Conservation (phyloP, 1,139 yeast genomes). For the Geotrichum fermentans region DNA sequence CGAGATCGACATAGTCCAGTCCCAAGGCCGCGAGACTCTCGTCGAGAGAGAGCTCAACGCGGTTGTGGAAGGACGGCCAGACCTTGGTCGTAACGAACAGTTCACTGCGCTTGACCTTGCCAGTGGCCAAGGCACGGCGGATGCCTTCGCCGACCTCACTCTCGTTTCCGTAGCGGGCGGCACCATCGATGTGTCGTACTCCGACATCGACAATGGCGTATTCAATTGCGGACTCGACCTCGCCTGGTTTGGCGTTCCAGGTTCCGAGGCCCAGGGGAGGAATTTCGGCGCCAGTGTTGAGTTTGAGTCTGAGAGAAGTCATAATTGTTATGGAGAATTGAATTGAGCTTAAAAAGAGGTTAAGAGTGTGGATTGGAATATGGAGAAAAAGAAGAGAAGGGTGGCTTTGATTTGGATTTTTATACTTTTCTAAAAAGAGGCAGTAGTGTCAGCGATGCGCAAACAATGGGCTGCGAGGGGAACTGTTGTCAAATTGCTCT, state of each 20-base stretch:
- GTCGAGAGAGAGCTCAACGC: conserved; percentile 56
- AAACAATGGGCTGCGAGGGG: no score
- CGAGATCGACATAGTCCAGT: conserved; percentile 77
- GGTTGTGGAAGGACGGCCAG: conserved; percentile 70
- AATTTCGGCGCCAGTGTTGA: conserved; percentile 39
- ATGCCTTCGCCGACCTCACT: conserved; percentile 49
- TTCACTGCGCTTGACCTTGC: conserved; percentile 48
- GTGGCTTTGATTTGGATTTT: no score
- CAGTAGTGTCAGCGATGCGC: no score
- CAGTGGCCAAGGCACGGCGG: conserved; percentile 28
- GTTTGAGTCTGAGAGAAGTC: conserved; percentile 27
- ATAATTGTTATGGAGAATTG: conserved; percentile 1
- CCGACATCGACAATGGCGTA: conserved; percentile 38
- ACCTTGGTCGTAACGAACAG: conserved; percentile 71
- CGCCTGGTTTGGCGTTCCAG: conserved; percentile 47
- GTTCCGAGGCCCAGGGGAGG: conserved; percentile 59
- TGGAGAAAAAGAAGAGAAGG: no score
- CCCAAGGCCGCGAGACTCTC: conserved; percentile 61
- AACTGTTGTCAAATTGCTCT: no score
- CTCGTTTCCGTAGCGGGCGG: conserved; percentile 54
- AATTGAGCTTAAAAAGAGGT: no score
- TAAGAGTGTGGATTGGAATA: no score
- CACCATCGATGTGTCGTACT: conserved; percentile 62
- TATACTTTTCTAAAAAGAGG: no score
- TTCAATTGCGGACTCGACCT: conserved; percentile 33